phyloP scores from a whole-genome alignment of 2,329 filamentous ascomycete genomes.

The Aspergillus floridensis region DNA sequence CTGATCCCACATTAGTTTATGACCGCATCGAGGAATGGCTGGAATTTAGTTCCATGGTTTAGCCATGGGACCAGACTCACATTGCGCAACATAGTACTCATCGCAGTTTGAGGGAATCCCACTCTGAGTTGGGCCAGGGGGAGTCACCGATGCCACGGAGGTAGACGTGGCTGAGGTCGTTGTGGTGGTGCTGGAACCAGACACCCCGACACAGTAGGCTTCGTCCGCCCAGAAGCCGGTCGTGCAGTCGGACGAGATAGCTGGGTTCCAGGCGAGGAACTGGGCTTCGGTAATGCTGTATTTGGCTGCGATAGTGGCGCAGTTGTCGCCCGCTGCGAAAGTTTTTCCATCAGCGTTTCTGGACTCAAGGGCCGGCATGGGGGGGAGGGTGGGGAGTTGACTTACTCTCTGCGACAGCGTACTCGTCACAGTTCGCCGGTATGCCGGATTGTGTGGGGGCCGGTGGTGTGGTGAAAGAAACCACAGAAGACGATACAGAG shows the following conservation, averaged over 20 bases:
- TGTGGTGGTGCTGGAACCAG: background rate
- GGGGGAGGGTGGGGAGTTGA: background rate
- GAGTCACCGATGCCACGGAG: background rate
- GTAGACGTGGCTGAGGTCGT: background rate
- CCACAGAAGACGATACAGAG: background rate
- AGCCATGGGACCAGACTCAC: background rate
- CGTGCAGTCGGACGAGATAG: constrained; percentile 11
- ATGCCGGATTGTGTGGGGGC: constrained; percentile 7
- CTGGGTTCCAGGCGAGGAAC: constrained; percentile 17
- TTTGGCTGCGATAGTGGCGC: constrained; percentile 3
- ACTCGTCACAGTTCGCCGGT: constrained; percentile 10
- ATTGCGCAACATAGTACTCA: constrained; percentile 10
- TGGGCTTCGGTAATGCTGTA: constrained; percentile 11
- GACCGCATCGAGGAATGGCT: no score
- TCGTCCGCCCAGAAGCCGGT: constrained; percentile 1
- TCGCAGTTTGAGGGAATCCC: constrained; percentile 9
- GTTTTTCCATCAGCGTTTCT: no score
- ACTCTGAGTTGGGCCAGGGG: constrained; percentile 2
- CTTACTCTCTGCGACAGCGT: constrained; percentile 6
- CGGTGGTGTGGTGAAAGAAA: background rate
- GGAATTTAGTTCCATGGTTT: no score
- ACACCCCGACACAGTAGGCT: background rate
- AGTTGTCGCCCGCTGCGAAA: constrained; percentile 5
- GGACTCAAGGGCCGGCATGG: no score
- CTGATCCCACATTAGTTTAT: background rate